Evolutionary conservation across 1,284 basidiomycete species (phyloP).

Genomic region (Ganoderma lucidum): DNA sequence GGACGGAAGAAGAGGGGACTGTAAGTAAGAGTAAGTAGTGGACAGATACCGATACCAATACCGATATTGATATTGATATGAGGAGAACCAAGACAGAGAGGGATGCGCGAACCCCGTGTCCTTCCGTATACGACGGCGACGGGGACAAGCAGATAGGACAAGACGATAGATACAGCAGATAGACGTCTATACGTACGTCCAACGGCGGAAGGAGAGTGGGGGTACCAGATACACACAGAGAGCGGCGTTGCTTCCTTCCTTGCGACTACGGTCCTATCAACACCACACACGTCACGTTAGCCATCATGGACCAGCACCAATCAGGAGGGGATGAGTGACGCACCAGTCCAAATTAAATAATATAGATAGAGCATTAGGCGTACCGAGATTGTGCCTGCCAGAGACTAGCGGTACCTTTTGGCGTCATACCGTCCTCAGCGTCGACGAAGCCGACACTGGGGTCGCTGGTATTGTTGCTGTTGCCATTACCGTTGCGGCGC

Average conservation of each 20-base stretch:
- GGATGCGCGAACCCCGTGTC: neutral
- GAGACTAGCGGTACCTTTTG: slow-evolving; percentile 30
- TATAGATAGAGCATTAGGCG: slow-evolving; percentile 16
- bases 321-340: neutral
- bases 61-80: neutral
- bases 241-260: slow-evolving; percentile 16
- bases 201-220: slow-evolving; percentile 3
- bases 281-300: neutral
- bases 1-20: neutral
- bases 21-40: slow-evolving; percentile 6
- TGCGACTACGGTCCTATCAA: slow-evolving; percentile 9
- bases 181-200: slow-evolving; percentile 4
- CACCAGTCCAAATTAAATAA: slow-evolving; percentile 29
- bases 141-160: slow-evolving; percentile 6
- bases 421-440: slow-evolving; percentile 23
- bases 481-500: neutral
- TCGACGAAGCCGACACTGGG: slow-evolving; percentile 3
- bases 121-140: slow-evolving; percentile 2
- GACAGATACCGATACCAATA: neutral
- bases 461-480: neutral
- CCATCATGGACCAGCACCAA: neutral
- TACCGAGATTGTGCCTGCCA: slow-evolving; percentile 28
- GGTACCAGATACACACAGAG: slow-evolving; percentile 10
- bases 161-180: slow-evolving; percentile 18
- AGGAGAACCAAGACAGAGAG: neutral